Conservation (phyloP, 805 yeast species). For the Yarrowia sp. region DNA sequence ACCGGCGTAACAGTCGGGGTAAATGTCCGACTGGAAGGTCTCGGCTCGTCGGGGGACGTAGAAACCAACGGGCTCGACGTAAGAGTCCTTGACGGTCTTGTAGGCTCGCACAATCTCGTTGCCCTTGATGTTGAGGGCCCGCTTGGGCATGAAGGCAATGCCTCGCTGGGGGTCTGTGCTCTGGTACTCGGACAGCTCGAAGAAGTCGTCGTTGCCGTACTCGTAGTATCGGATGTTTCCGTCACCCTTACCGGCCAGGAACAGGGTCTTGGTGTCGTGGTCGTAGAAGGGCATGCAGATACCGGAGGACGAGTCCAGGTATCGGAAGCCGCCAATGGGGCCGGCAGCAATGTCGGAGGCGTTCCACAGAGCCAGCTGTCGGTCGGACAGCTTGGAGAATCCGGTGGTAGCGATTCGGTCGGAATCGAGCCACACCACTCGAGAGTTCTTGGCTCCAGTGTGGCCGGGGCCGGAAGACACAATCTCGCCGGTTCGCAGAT, state of each 20-base stretch:
- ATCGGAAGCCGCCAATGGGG: conserved; percentile 86
- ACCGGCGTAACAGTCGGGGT: conserved; percentile 86
- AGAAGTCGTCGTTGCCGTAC: conserved; percentile 81
- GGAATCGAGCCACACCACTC: conserved; percentile 85
- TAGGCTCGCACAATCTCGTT: conserved; percentile 83
- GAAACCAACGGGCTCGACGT: conserved; percentile 90
- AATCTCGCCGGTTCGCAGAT: conserved; percentile 74
- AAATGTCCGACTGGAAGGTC: conserved; percentile 89
- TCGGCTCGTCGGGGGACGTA: conserved; percentile 94
- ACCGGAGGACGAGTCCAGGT: conserved; percentile 90
- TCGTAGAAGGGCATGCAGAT: conserved; percentile 92
- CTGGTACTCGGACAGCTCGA: conserved; percentile 84
- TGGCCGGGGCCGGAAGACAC: conserved; percentile 89
- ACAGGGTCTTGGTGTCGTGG: conserved; percentile 76
- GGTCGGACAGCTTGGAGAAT: conserved; percentile 87
- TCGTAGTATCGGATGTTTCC: conserved; percentile 96
- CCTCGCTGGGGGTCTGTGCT: conserved; percentile 97
- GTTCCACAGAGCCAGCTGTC: conserved; percentile 96
- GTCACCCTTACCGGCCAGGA: conserved; percentile 96
- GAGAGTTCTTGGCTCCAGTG: conserved; percentile 87
- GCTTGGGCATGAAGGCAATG: conserved; percentile 86
- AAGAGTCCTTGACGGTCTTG: conserved; percentile 85
- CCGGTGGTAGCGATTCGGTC: conserved; percentile 93
- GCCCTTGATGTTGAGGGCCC: conserved; percentile 75
- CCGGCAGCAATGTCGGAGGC: conserved; percentile 74